These are phyloP conservation scores for Saccharomycopsis sp. DNA, from an alignment of 805 yeast species.

Conservation along the genomic window DNA sequence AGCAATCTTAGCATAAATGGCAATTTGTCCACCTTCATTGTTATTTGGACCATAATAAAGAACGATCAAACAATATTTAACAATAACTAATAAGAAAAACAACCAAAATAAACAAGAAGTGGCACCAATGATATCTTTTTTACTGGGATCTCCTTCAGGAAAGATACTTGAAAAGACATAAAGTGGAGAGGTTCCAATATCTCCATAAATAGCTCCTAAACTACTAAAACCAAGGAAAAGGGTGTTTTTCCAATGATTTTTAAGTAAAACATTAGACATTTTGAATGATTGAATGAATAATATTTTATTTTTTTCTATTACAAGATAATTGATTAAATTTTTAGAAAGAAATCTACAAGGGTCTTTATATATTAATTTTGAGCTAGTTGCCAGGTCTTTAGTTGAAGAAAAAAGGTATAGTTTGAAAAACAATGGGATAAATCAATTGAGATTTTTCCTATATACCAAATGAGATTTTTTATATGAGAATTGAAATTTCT, in stretches of 20 bases:
- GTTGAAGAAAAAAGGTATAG: no score
- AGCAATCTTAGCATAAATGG: conserved; percentile 50
- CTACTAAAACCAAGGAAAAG: conserved; percentile 18
- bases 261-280: no score
- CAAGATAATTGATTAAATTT: no score
- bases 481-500: no score
- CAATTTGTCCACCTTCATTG: conserved; percentile 57
- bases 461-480: no score
- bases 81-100: conserved; percentile 40
- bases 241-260: conserved; percentile 3
- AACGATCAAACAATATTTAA: conserved; percentile 42
- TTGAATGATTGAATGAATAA: no score
- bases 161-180: conserved; percentile 36
- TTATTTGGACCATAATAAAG: conserved; percentile 42
- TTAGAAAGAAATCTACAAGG: no score
- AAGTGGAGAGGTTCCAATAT: conserved; percentile 52
- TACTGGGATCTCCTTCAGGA: conserved; percentile 25
- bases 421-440: no score
- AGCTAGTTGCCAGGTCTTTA: no score
- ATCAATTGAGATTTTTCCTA: no score
- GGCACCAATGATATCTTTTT: conserved; percentile 38
- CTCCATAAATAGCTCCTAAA: conserved; percentile 56
- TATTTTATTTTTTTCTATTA: no score
- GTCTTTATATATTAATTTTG: no score
- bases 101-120: conserved; percentile 44